Conservation (phyloP, 768 basidiomycete species). For the Serpula lacrymans region DNA sequence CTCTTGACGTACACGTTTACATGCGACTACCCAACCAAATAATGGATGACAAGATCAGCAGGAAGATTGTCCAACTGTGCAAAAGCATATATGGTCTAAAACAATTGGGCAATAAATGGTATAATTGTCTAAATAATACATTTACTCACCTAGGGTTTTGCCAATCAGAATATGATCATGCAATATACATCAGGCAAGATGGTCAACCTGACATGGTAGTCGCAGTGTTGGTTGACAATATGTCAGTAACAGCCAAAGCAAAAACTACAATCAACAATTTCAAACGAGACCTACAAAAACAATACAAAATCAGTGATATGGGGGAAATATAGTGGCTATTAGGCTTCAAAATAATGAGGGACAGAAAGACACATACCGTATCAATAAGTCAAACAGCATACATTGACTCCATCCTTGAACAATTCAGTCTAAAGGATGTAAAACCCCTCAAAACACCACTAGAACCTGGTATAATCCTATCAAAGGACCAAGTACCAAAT, state of each 20-base stretch:
- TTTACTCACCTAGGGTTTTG: not conserved
- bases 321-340: not conserved
- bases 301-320: not conserved
- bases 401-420: conserved; percentile 9
- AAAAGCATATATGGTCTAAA: conserved; percentile 37
- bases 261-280: not conserved
- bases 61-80: conserved; percentile 20
- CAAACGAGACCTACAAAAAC: not conserved
- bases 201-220: not conserved
- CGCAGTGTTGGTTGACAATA: not conserved
- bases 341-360: not conserved
- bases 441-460: too few species aligned
- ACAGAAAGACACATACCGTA: not conserved
- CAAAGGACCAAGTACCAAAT: too few species aligned
- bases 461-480: too few species aligned
- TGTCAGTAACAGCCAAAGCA: not conserved
- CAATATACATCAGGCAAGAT: not conserved
- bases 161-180: not conserved
- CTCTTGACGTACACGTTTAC: conserved; percentile 30
- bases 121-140: conserved; percentile 6
- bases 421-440: too few species aligned
- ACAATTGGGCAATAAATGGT: conserved; percentile 31
- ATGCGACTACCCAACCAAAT: conserved; percentile 33
- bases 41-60: conserved; percentile 10
- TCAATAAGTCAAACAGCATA: not conserved